Evolutionary conservation across 805 yeast species (phyloP), one percentile per base, ranked within the genome.

Genomic region (Metschnikowia noctiluminum): DNA sequence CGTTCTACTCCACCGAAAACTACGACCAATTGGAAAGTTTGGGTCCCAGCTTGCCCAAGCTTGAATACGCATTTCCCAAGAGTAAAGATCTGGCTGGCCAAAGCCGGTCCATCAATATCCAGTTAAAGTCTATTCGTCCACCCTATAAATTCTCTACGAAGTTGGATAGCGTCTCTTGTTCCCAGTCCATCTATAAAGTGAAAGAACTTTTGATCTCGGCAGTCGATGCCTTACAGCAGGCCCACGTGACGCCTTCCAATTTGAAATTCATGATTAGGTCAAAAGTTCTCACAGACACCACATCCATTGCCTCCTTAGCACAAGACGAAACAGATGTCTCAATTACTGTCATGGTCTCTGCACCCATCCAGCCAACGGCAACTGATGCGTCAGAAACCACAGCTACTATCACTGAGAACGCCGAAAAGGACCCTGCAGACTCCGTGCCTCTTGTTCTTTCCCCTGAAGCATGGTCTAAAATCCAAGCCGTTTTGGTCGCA

Each of bases 111-210:
- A 56, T 69, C 47, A 59, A 55, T 21, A 57, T 75, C 43, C 54
- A 61, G 16, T 73, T 88, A 61, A 85, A 84, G 64, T 85, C 91
- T 30, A 77, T 89, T 46, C 81, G 83, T 57, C 79, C 85, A 5
- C 96, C 96, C 6, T 66, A 55, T 60, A 87, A 83, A 60, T 85
- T 87, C 64, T 62, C 68, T 35, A 52, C 61, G 6, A 62, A 52
- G 35, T 54, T 73, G 46, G 36, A 35, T 7, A 57, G 43, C 46
- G 69, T 60, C 34, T 52, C 60, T 4, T 56, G 31, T 21, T 64
- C 60, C 35, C 64, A 49, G 14, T 65, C 75, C 6, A 61, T 74
- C 10, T 70, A 68, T 57, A 64, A 69, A 35, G 56, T 76, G 39
- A 79, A 79, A 55, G 41, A 61, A 1, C 57, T 60, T 14, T 62